Evolutionary conservation across 1,284 basidiomycete species (phyloP), one percentile per base, ranked within the genome.

Genomic region (Apiotrichum gamsii): DNA sequence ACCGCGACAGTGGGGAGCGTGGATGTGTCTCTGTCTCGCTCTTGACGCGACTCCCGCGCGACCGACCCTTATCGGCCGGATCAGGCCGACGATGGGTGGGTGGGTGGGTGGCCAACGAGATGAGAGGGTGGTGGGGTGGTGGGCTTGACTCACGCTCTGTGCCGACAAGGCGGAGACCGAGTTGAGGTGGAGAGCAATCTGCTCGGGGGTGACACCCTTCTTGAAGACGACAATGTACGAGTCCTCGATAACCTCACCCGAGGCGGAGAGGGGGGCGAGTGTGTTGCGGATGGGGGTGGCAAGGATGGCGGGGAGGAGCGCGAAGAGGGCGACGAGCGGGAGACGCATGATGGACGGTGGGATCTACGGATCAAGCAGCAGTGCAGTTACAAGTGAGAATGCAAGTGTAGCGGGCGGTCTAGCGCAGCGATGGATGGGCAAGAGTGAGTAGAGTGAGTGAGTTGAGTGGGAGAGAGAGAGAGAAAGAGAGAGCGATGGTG

Each of bases 211-310:
- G 9, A 83, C 60, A 50, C 80, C 82, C 56, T 83, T 78, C 78
- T 87, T 90, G 63, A 95, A 78, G 69, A 89, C 80, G 70, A 95
- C 80, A 53, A 95, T 90, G 76, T 95, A 96, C 21, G 85, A 84
- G 76, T 89, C 84, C 74, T 88, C 84, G 62, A 93, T 76, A n/a
- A 40, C 43, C 29, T 51, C 29, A 64, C 74, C 57, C 72, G 63
- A 42, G 80, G 70, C 49, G 24, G 28, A 43, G 56, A 72, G 59
- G 44, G 69, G 65, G 9, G 68, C 67, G 15, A 72, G 39, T 25
- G 46, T 45, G 32, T 54, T 46, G 28, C 44, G 47, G 48, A 65
- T 61, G 23, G 68, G 65, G 39, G 67, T 63, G 51, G 68, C 66
- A 45, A 72, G 47, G n/a, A 65, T 67, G 20, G 56, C 48, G 21